These are phyloP conservation scores for Candida tallmaniae DNA, from an alignment of 805 yeast species.

Conservation along the genomic window DNA sequence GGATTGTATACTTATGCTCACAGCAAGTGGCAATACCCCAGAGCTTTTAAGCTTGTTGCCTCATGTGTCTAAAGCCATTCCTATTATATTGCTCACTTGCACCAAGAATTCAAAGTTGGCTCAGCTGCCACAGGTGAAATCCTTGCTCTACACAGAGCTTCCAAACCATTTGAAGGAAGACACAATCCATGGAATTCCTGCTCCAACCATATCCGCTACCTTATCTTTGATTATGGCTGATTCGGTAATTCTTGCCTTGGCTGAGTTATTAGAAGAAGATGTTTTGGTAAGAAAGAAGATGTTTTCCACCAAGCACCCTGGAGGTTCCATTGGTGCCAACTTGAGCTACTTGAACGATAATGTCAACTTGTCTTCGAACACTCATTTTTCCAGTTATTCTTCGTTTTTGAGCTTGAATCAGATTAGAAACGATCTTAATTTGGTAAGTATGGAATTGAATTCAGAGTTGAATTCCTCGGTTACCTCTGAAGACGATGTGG, in stretches of 20 bases:
- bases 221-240: conserved; percentile 73
- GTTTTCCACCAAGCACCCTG: conserved; percentile 80
- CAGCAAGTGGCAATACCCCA: conserved; percentile 81
- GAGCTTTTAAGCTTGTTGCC: conserved; percentile 59
- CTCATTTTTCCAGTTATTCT: conserved; percentile 10
- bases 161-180: conserved; percentile 57
- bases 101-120: conserved; percentile 53
- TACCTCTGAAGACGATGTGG: conserved; percentile 20
- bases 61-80: conserved; percentile 50
- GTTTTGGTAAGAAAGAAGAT: conserved; percentile 44
- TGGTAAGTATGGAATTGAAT: conserved; percentile 4
- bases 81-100: conserved; percentile 63
- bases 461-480: conserved; percentile 11
- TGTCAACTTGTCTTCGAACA: conserved; percentile 5
- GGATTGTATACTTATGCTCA: conserved; percentile 59
- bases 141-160: conserved; percentile 58
- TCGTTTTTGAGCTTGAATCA: conserved; percentile 15
- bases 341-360: conserved; percentile 31
- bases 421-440: conserved; percentile 4
- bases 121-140: conserved; percentile 41
- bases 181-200: conserved; percentile 70
- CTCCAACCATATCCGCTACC: conserved; percentile 85
- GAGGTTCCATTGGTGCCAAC: conserved; percentile 77
- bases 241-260: conserved; percentile 68
- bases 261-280: conserved; percentile 62